Base-by-base conservation (phyloP, 495 filamentous ascomycete species). In the Neurospora hispaniola region DNA sequence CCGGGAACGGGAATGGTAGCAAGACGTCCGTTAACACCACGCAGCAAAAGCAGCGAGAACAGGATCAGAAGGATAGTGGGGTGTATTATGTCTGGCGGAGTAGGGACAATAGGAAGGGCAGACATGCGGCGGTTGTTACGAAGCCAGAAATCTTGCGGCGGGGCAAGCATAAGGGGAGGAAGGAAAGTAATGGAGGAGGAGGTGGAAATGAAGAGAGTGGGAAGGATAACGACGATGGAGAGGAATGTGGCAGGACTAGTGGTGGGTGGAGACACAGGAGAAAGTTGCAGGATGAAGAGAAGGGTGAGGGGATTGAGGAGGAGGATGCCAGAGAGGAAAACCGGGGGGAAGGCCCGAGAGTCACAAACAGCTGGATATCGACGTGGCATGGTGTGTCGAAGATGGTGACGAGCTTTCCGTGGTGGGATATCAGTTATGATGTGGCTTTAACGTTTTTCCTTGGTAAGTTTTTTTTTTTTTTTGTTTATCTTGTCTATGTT, bases 391-490 rank as follows among this genome's bases (percentile, higher is more conserved):
- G 84, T 4, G 78, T 91, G 23, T 70, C 80, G 16, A 86, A 84
- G 38, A 92, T 92, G 89, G 75, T 82, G 48, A 88, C 83, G 5
- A 76, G 78, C 42, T 90, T 78, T 73, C 90, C 91, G 0, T 82
- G 90, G 72, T 92, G 89, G 89, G 91, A 94, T 75, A 82, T 93
- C 2, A 91, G 88, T 5, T 93, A 86, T 72, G 85, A 89, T 20
- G 90, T 92, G 35, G 90, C 91, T 9, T 75, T 84, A 3, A 81
- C 88, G 0, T 93, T 92, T 80, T 91, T 89, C 0, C 74, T 88
- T 3, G 91, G 90, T 35, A 71, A 10, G 72, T 43, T 39, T 6
- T 31, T 31, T 31, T 31, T 42, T 42, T 42, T 42, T 42, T 5
- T 16, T 12, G 23, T 23, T 23, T 23, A 23, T 42, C 42, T 14